phyloP scores from a whole-genome alignment of 345 rosid genomes.

The Salix purpurea region DNA sequence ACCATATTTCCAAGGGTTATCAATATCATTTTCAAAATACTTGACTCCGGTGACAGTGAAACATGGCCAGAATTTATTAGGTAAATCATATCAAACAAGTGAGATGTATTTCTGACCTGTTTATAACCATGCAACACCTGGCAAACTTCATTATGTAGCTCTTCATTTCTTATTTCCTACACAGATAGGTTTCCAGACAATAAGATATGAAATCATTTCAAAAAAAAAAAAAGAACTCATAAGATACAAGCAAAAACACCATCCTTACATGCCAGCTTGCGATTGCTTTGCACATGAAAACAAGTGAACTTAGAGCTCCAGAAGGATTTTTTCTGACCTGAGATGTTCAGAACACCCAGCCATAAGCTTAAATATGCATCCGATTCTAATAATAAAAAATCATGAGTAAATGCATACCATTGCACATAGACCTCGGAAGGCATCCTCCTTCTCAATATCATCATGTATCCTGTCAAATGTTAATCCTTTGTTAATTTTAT shows the following conservation, averaged over 20 bases:
- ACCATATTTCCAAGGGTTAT: background rate
- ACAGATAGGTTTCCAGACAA: background rate
- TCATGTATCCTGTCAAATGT: slow-evolving; percentile 71
- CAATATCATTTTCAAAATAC: background rate
- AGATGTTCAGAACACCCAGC: slow-evolving; percentile 13
- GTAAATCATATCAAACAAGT: background rate
- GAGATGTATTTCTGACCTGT: slow-evolving; percentile 42
- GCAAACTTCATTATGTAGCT: slow-evolving; percentile 78
- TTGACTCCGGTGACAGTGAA: background rate
- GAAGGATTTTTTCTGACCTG: slow-evolving; percentile 92
- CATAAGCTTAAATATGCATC: background rate
- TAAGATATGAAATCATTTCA: background rate
- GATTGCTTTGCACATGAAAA: slow-evolving; percentile 77
- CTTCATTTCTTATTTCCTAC: slow-evolving; percentile 84
- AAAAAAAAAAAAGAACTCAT: background rate
- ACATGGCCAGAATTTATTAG: background rate
- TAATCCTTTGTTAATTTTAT: background rate
- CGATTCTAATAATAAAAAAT: background rate
- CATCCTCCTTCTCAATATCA: slow-evolving; percentile 97
- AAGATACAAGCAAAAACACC: background rate
- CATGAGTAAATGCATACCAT: slow-evolving; percentile 46
- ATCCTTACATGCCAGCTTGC: slow-evolving; percentile 96
- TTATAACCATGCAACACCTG: slow-evolving; percentile 91
- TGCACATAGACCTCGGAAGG: slow-evolving; percentile 94
- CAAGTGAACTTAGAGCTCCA: slow-evolving; percentile 85